Conservation (phyloP, 75 land plant species). For the Azolla pinnata region DNA sequence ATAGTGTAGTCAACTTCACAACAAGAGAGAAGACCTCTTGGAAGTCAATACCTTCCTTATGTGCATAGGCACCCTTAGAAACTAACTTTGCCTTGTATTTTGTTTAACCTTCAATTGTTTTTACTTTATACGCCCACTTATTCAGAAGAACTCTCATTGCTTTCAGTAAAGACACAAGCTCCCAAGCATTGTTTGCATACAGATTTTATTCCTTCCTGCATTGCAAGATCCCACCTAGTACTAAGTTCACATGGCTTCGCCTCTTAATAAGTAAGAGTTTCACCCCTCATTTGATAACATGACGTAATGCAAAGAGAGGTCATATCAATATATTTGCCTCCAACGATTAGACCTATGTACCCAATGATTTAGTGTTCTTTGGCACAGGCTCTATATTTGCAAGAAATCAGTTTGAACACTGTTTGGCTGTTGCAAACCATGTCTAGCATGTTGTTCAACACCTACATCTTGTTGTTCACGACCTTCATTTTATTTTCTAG, state of each 20-base stretch:
- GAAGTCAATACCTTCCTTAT: not conserved
- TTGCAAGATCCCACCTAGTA: not conserved
- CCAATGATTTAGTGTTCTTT: too few species aligned
- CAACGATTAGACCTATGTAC: too few species aligned
- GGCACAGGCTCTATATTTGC: too few species aligned
- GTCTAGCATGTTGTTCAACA: too few species aligned
- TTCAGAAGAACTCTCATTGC: not conserved
- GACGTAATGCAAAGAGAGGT: too few species aligned
- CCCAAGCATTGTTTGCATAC: not conserved
- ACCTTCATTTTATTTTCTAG: too few species aligned
- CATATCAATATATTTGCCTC: too few species aligned
- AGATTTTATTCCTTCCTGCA: not conserved
- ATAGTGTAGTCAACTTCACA: not conserved
- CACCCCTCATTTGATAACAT: too few species aligned
- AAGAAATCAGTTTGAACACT: too few species aligned
- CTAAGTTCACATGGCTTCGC: not conserved
- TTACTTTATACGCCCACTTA: not conserved
- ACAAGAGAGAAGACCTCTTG: not conserved
- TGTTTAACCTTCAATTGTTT: not conserved
- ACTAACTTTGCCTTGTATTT: not conserved
- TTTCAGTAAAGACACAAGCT: not conserved
- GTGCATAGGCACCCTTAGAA: not conserved
- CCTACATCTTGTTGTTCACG: too few species aligned
- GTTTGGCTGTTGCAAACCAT: too few species aligned
- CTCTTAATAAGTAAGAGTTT: not conserved